Conservation (phyloP, 2,329 filamentous ascomycete genomes). For the Colletotrichum musae region DNA sequence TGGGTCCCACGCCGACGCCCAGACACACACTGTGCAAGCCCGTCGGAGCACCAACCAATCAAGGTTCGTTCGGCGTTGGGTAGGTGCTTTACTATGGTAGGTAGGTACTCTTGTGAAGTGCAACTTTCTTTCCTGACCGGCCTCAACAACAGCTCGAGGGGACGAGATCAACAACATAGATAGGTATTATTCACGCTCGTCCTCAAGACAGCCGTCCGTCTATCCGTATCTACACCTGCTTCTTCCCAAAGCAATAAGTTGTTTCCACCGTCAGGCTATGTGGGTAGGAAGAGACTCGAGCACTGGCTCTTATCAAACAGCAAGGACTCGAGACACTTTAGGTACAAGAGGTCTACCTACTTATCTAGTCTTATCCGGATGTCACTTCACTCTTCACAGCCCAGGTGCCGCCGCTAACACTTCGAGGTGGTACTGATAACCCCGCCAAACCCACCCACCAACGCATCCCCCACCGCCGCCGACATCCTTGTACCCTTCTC, state of each 20-base stretch:
- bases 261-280: too few relatives aligned
- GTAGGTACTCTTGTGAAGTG: constrained; percentile 23
- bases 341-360: background rate
- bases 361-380: background rate
- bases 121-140: constrained; percentile 8
- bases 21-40: constrained; percentile 38
- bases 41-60: constrained; percentile 18
- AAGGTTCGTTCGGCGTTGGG: constrained; percentile 12
- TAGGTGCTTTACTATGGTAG: background rate
- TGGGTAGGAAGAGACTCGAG: too few relatives aligned
- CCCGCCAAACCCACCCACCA: constrained; percentile 29
- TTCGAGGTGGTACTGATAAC: constrained; percentile 19
- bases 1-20: constrained; percentile 4
- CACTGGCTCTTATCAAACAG: too few relatives aligned
- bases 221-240: too few relatives aligned
- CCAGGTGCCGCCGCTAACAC: constrained; percentile 8
- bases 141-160: background rate
- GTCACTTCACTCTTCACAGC: background rate
- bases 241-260: too few relatives aligned
- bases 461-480: constrained; percentile 17
- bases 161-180: background rate
- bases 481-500: constrained; percentile 26
- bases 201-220: too few relatives aligned
- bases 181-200: background rate
- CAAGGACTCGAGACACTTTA: too few relatives aligned